These are phyloP conservation scores for Chalciporus sp. DNA, from an alignment of 1,284 basidiomycete genomes.

Conservation along the genomic window DNA sequence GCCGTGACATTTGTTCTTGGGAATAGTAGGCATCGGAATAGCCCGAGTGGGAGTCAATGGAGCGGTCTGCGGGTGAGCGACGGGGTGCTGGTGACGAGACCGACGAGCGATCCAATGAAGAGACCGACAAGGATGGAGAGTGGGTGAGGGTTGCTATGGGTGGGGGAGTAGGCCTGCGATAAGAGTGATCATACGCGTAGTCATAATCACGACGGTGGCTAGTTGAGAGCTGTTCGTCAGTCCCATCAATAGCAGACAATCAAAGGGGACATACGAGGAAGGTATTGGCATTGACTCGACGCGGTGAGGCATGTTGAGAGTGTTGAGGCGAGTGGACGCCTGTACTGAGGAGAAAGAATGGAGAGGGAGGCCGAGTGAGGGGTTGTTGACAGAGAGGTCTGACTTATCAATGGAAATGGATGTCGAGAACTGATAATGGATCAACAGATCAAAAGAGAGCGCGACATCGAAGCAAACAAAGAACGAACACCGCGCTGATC, in stretches of 20 bases:
- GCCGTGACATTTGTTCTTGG: conserved; percentile 33
- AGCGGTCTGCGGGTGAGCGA: conserved; percentile 35
- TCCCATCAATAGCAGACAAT: conserved; percentile 8
- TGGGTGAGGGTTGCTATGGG: conserved; percentile 59
- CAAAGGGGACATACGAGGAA: conserved; percentile 30
- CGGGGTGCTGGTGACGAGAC: conserved; percentile 56
- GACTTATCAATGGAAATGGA: conserved; percentile 37
- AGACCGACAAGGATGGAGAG: conserved; percentile 62
- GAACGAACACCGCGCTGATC: conserved; percentile 40
- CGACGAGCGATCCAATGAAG: conserved; percentile 59
- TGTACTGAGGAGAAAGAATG: conserved; percentile 10
- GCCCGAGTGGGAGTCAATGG: conserved; percentile 28
- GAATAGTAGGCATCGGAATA: conserved; percentile 36
- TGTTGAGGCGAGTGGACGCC: conserved; percentile 1
- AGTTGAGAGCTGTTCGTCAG: conserved; percentile 9
- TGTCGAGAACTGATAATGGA: conserved; percentile 40
- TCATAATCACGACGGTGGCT: conserved; percentile 46
- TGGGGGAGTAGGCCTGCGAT: conserved; percentile 52
- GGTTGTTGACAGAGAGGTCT: conserved; percentile 12
- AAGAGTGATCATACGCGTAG: conserved; percentile 40
- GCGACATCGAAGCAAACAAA: conserved; percentile 40
- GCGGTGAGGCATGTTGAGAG: conserved; percentile 34
- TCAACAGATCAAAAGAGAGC: conserved; percentile 41
- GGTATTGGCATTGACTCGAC: conserved; percentile 35
- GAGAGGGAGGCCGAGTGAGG: conserved; percentile 21